A percentile compares a stretch with the other conserved stretches of the same genome.
phyloP scores from a whole-genome alignment of 2,329 filamentous ascomycete genomes.

The Tolypocladium sp. region DNA sequence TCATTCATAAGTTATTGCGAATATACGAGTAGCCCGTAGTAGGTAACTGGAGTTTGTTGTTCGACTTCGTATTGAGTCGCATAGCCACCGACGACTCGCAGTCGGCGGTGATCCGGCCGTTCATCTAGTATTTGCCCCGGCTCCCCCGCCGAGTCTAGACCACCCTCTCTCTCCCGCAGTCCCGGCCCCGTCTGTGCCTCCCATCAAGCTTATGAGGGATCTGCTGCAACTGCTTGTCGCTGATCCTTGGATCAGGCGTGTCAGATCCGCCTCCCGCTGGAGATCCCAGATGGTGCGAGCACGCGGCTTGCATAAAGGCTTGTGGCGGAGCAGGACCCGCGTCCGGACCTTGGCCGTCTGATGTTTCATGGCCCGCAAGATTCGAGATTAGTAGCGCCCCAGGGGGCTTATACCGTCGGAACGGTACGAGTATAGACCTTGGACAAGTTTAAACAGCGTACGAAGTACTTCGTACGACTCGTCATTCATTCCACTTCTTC shows the following conservation, averaged over 20 bases:
- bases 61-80: background rate
- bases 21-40: too few relatives aligned
- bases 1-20: background rate
- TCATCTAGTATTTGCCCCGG: background rate
- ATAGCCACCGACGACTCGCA: background rate
- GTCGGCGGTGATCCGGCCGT: background rate
- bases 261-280: background rate
- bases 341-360: background rate
- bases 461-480: background rate
- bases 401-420: too few relatives aligned
- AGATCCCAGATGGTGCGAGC: background rate
- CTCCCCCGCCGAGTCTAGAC: background rate
- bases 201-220: background rate
- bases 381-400: background rate
- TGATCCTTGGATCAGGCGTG: background rate
- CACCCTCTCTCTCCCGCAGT: background rate
- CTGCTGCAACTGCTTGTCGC: background rate
- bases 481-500: slow-evolving; percentile 50
- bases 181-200: background rate
- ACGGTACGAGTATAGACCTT: too few relatives aligned
- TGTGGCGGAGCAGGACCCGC: background rate
- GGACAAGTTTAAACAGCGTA: too few relatives aligned
- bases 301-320: background rate
- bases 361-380: slow-evolving; percentile 1
- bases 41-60: background rate